Conservation (phyloP, 805 yeast species). For the Kuraishia floccosa region DNA sequence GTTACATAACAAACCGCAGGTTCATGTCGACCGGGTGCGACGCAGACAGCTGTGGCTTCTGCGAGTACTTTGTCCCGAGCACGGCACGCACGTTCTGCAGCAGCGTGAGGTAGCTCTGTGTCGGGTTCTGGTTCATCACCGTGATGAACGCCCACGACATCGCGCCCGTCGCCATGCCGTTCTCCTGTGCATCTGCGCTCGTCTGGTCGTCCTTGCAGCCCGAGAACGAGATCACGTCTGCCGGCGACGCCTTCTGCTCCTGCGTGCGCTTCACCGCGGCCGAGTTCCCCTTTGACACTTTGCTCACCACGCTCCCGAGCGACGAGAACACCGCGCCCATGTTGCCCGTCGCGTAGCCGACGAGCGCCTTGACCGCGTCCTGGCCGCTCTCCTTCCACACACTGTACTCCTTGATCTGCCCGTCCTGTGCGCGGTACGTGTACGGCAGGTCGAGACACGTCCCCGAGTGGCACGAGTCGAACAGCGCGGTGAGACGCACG, state of each 20-base stretch:
- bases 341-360: constrained; percentile 45
- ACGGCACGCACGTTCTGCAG: constrained; percentile 61
- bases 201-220: constrained; percentile 75
- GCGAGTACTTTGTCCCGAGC: constrained; percentile 54
- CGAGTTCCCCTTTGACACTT: constrained; percentile 17
- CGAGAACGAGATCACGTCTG: constrained; percentile 59
- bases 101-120: constrained; percentile 58
- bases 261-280: constrained; percentile 23
- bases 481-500: constrained; percentile 59
- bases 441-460: constrained; percentile 66
- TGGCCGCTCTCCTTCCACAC: constrained; percentile 55
- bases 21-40: constrained; percentile 71
- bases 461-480: constrained; percentile 75
- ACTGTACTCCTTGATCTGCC: constrained; percentile 63
- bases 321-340: constrained; percentile 26
- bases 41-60: constrained; percentile 73
- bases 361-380: constrained; percentile 42
- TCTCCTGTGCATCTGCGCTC: constrained; percentile 54
- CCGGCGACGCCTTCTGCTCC: constrained; percentile 49
- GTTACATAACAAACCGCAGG: constrained; percentile 23
- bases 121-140: constrained; percentile 45
- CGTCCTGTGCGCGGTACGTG: constrained; percentile 56
- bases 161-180: constrained; percentile 61
- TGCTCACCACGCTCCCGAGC: constrained; percentile 21
- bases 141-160: constrained; percentile 64